phyloP scores from a whole-genome alignment of 768 basidiomycete species.

The Rhizopogon sp. region DNA sequence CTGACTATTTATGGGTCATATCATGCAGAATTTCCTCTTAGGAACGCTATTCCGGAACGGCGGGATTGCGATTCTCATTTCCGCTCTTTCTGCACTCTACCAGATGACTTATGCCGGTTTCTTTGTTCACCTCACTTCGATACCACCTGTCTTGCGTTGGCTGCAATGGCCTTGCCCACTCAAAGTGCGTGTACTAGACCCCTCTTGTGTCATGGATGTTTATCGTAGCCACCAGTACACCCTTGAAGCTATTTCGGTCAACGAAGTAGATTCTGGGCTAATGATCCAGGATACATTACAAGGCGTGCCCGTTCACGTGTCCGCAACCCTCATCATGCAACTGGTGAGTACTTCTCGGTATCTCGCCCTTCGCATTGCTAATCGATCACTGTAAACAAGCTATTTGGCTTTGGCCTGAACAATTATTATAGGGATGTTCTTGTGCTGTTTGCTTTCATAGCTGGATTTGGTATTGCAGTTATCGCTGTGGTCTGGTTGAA shows the following conservation, averaged over 20 bases:
- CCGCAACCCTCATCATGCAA: slow-evolving; percentile 83
- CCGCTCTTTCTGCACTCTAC: slow-evolving; percentile 68
- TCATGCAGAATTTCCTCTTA: slow-evolving; percentile 80
- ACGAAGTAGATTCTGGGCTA: slow-evolving; percentile 87
- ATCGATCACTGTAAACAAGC: slow-evolving; percentile 28
- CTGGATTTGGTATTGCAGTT: slow-evolving; percentile 69
- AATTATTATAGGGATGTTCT: slow-evolving; percentile 91
- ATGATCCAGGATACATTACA: slow-evolving; percentile 74
- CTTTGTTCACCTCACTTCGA: slow-evolving; percentile 81
- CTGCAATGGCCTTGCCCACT: slow-evolving; percentile 86
- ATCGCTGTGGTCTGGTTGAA: slow-evolving; percentile 73
- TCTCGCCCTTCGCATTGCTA: background rate
- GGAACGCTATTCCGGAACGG: slow-evolving; percentile 80
- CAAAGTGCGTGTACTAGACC: slow-evolving; percentile 33
- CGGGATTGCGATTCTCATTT: slow-evolving; percentile 86
- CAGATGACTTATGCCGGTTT: slow-evolving; percentile 91
- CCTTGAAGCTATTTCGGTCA: slow-evolving; percentile 84
- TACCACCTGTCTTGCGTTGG: slow-evolving; percentile 92
- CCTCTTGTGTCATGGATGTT: background rate
- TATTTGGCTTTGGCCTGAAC: slow-evolving; percentile 81
- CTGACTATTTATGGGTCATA: background rate
- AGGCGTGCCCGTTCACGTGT: slow-evolving; percentile 79
- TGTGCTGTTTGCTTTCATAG: slow-evolving; percentile 81
- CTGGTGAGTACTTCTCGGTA: slow-evolving; percentile 42
- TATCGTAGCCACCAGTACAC: slow-evolving; percentile 34